Evolutionary conservation across 1,284 basidiomycete genomes (phyloP).

Genomic region (Termitomyces sp.): DNA sequence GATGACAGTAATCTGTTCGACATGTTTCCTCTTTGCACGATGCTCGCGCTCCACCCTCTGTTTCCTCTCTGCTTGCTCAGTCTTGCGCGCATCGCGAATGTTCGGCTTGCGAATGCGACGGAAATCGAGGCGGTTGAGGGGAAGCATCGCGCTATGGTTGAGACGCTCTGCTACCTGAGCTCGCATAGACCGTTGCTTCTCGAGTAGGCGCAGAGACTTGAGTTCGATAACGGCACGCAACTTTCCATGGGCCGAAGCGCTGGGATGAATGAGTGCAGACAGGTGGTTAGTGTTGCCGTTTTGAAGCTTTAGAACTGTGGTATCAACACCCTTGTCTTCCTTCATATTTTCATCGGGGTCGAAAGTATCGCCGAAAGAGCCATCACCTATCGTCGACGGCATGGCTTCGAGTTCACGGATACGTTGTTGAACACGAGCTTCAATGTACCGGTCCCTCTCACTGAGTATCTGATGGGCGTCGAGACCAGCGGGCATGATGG

Average conservation of each 20-base stretch:
- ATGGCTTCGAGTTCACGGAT: constrained; percentile 85
- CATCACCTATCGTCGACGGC: constrained; percentile 80
- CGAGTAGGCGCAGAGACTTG: constrained; percentile 85
- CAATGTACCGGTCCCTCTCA: constrained; percentile 89
- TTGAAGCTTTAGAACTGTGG: constrained; percentile 18
- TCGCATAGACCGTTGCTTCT: constrained; percentile 85
- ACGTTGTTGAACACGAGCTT: constrained; percentile 86
- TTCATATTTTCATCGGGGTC: constrained; percentile 35
- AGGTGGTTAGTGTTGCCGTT: constrained; percentile 22
- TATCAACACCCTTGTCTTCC: constrained; percentile 42
- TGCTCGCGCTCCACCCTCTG: constrained; percentile 92
- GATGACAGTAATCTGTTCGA: constrained; percentile 90
- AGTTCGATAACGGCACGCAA: constrained; percentile 92
- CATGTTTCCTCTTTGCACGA: constrained; percentile 93
- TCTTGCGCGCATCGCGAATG: constrained; percentile 85
- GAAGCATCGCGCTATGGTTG: constrained; percentile 86
- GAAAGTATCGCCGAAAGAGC: constrained; percentile 53
- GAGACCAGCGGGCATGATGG: constrained; percentile 88
- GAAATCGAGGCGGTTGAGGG: constrained; percentile 90
- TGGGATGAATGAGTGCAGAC: constrained; percentile 41
- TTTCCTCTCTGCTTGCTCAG: constrained; percentile 87
- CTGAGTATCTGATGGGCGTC: constrained; percentile 89
- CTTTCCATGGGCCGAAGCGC: constrained; percentile 68
- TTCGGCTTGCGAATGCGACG: constrained; percentile 85
- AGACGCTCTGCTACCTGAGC: constrained; percentile 86